phyloP scores from a whole-genome alignment of 2,329 filamentous ascomycete genomes.

The Botrytis medusae region DNA sequence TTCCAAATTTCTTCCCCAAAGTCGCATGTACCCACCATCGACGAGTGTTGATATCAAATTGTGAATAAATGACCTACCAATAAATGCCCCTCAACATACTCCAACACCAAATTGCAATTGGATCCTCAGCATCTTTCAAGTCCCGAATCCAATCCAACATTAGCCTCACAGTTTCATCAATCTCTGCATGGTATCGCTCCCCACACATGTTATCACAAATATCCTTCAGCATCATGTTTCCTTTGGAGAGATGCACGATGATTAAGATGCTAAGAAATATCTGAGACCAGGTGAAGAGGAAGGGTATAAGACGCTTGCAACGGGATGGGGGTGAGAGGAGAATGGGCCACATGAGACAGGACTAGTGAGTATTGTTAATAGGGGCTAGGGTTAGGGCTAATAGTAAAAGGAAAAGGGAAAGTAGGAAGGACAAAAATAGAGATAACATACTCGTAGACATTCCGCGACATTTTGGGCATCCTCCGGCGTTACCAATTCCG shows the following conservation, averaged over 20 bases:
- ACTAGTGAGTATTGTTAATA: conserved; percentile 35
- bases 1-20: not conserved
- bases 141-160: conserved; percentile 62
- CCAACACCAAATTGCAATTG: conserved; percentile 52
- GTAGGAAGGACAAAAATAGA: not conserved
- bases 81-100: conserved; percentile 37
- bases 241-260: conserved; percentile 54
- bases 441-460: conserved; percentile 47
- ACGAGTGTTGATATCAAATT: no score
- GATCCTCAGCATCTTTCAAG: conserved; percentile 51
- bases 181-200: conserved; percentile 51
- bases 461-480: conserved; percentile 56
- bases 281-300: conserved; percentile 62
- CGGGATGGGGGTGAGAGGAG: conserved; percentile 56
- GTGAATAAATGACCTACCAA: not conserved
- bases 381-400: not conserved
- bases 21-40: not conserved
- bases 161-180: conserved; percentile 49
- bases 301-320: conserved; percentile 59
- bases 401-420: no score
- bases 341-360: conserved; percentile 60
- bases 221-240: conserved; percentile 50
- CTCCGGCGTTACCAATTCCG: conserved; percentile 52
- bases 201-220: conserved; percentile 52
- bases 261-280: conserved; percentile 59